phyloP scores from a whole-genome alignment of 169 alveolate genomes.

The Cryptosporidium tyzzeri region DNA sequence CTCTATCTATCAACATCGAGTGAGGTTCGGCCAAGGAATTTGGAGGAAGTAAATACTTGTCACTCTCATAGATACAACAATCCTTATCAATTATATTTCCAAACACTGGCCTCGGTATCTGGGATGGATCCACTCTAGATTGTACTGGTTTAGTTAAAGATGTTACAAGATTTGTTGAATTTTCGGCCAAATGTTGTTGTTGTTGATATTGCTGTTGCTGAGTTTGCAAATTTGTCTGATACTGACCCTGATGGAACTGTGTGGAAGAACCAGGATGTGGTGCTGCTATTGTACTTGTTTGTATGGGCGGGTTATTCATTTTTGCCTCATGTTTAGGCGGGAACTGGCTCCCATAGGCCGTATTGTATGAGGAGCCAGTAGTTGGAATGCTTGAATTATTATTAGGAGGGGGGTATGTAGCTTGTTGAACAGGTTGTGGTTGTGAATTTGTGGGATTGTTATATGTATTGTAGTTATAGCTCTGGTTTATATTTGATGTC shows the following conservation, averaged over 20 bases:
- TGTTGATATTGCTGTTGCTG: neutral
- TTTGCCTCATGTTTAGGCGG: neutral
- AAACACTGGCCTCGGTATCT: slow-evolving; percentile 69
- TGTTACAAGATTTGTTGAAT: slow-evolving; percentile 16
- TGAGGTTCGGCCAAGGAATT: slow-evolving; percentile 38
- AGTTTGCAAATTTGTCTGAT: neutral
- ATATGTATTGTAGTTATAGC: neutral
- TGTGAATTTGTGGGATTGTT: neutral
- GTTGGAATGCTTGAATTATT: neutral
- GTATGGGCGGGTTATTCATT: neutral
- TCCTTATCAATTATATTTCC: slow-evolving; percentile 63
- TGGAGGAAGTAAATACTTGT: slow-evolving; percentile 59
- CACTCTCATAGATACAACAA: slow-evolving; percentile 63
- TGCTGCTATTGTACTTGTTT: neutral
- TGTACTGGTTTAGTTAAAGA: slow-evolving; percentile 65
- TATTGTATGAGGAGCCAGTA: neutral
- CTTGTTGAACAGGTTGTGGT: neutral
- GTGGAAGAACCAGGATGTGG: neutral
- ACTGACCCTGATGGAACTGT: neutral
- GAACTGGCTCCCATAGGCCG: neutral
- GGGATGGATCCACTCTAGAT: slow-evolving; percentile 74
- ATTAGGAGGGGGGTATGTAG: neutral
- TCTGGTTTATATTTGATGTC: neutral
- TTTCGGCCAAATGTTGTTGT: neutral
- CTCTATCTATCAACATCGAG: slow-evolving; percentile 40